Evolutionary conservation across 306 rosid genomes (phyloP).

Genomic region (Ziziphus jujuba): DNA sequence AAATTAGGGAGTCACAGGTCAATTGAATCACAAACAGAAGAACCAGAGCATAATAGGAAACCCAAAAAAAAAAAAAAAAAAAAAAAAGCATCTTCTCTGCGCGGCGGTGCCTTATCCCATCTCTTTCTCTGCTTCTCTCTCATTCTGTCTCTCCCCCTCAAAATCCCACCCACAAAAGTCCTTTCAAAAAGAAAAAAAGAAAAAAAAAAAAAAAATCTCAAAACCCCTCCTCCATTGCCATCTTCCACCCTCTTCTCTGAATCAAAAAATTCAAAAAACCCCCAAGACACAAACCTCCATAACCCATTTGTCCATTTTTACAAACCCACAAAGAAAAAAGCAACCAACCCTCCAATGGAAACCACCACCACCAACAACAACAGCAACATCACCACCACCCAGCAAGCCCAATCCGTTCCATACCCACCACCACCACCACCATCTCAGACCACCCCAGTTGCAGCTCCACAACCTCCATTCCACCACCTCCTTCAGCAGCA

Average conservation of each 20-base stretch:
- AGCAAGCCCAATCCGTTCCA: constrained; percentile 41
- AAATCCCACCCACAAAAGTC: constrained; percentile 22
- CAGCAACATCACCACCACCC: constrained; percentile 29
- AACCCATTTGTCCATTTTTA: constrained; percentile 10
- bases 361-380: constrained; percentile 10
- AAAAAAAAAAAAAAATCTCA: no score
- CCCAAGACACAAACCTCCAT: no score
- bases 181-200: no score
- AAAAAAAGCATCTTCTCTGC: constrained; percentile 2
- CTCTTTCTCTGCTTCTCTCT: background rate
- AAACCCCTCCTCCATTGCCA: background rate
- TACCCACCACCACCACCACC: constrained; percentile 43
- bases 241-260: background rate
- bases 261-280: background rate
- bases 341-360: background rate
- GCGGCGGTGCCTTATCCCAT: constrained; percentile 21
- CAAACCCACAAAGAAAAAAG: constrained; percentile 7
- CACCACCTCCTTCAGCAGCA: constrained; percentile 96
- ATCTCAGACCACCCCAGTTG: constrained; percentile 29
- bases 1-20: background rate
- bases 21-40: background rate
- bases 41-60: no score
- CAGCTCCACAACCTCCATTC: constrained; percentile 50
- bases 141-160: constrained; percentile 3
- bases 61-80: background rate